Conservation (phyloP, 495 filamentous ascomycete species). For the Schizothecium vesticola region DNA sequence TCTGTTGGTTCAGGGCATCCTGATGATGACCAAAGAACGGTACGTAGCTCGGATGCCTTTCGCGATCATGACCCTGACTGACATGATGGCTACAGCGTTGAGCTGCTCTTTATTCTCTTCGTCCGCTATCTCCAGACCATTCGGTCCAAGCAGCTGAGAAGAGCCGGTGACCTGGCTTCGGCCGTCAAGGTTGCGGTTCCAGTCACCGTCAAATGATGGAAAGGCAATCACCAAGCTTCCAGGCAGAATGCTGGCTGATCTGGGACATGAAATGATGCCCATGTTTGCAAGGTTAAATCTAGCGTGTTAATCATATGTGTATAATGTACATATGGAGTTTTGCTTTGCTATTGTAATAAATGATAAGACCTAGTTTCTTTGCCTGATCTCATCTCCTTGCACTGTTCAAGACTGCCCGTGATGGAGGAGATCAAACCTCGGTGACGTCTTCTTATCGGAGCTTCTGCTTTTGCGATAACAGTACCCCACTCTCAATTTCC, state of each 20-base stretch:
- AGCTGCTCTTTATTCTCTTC: conserved; percentile 81
- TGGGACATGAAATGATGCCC: not conserved
- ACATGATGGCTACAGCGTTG: conserved; percentile 56
- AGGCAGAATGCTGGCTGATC: not conserved
- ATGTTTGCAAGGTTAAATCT: not conserved
- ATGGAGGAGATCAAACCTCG: not conserved
- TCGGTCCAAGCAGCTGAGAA: conserved; percentile 63
- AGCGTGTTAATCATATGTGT: not conserved
- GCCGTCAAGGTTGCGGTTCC: conserved; percentile 45
- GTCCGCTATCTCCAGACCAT: conserved; percentile 74
- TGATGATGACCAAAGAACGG: conserved; percentile 99
- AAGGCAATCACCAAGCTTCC: not conserved
- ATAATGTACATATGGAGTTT: conserved; percentile 6
- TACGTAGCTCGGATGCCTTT: conserved; percentile 36
- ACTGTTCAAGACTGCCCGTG: not conserved
- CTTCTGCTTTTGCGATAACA: not conserved
- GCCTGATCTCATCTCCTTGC: not conserved
- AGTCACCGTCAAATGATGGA: conserved; percentile 39
- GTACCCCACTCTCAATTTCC: not conserved
- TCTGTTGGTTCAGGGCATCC: conserved; percentile 82
- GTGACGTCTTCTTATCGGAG: not conserved
- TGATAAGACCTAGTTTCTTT: not conserved
- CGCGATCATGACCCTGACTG: conserved; percentile 6
- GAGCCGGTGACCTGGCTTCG: conserved; percentile 54
- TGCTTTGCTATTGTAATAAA: not conserved